phyloP scores from a whole-genome alignment of 2,329 filamentous ascomycete genomes.

The Tolypocladium pustulatum region DNA sequence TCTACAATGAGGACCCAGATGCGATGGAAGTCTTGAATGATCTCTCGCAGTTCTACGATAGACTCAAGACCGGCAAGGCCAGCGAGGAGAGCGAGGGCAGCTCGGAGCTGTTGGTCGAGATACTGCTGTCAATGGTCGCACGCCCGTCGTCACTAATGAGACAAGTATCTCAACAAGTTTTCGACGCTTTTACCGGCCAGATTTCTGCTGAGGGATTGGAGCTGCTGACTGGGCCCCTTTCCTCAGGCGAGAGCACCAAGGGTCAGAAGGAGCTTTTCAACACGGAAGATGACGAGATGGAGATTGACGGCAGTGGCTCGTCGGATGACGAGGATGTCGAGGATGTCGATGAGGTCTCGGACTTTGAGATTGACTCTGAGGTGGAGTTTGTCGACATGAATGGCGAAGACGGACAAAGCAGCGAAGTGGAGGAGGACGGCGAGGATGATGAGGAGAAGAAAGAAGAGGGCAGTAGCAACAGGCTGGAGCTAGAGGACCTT shows the following conservation, averaged over 20 bases:
- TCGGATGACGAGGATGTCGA: slow-evolving; percentile 31
- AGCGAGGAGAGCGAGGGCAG: slow-evolving; percentile 42
- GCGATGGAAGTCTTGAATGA: slow-evolving; percentile 75
- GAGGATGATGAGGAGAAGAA: slow-evolving; percentile 26
- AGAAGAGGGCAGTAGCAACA: slow-evolving; percentile 27
- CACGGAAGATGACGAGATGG: slow-evolving; percentile 50
- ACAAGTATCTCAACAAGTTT: slow-evolving; percentile 80
- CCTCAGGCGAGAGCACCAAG: slow-evolving; percentile 67
- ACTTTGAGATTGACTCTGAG: slow-evolving; percentile 35
- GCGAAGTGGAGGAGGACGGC: slow-evolving; percentile 24
- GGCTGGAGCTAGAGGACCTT: slow-evolving; percentile 38
- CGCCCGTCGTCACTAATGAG: slow-evolving; percentile 77
- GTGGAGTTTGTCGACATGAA: slow-evolving; percentile 38
- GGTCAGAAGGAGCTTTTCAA: slow-evolving; percentile 83
- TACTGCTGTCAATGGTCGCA: slow-evolving; percentile 80
- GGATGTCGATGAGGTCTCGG: slow-evolving; percentile 30
- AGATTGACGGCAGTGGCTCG: slow-evolving; percentile 33
- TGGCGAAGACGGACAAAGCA: slow-evolving; percentile 29
- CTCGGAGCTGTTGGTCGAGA: slow-evolving; percentile 72
- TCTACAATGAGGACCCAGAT: slow-evolving; percentile 84
- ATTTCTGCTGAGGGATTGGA: slow-evolving; percentile 65
- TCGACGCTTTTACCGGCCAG: slow-evolving; percentile 67
- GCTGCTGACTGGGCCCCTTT: slow-evolving; percentile 55
- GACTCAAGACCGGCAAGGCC: slow-evolving; percentile 38
- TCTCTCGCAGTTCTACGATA: slow-evolving; percentile 64